Base-by-base conservation (phyloP, 805 yeast species). In the Candida succiphila region DNA sequence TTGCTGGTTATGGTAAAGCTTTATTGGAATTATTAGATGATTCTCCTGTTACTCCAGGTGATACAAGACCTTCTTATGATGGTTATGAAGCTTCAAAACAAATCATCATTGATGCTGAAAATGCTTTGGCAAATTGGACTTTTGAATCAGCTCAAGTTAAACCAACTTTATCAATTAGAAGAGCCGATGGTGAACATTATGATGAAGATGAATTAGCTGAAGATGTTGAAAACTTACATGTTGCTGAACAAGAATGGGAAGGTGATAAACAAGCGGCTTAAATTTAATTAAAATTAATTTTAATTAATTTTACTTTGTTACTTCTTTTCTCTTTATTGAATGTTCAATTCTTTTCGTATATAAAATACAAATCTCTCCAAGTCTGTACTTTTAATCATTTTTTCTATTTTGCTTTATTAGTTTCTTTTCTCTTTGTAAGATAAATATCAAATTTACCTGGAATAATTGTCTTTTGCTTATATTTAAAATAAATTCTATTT, bases 1-100 rank as follows among this genome's bases (percentile, higher is more conserved):
- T 85, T 60, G 89, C 94, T 34, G 89, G 92, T 40, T 82, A 84
- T 66, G 94, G 94, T 63, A 82, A 82, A 65, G 92, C 89, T 22
- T 61, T 84, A 38, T 67, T 84, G 53, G 89, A 82, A 63, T 69
- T 84, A 54, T 68, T 84, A 54, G 94, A 83, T 52, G 92, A 82
- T 52, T 64, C 85, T 41, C 83, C 92, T 41, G 89, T 83, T 33
- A 81, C 89, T 38, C 94, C 94, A 38, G 94, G 94, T 68, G 94
- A 83, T 65, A 81, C 89, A 31, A 79, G 92, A 75, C 81, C 88
- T 27, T 81, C 88, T 38, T 82, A 82, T 57, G 94, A 82, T 50
- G 94, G 94, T 46, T 82, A 81, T 58, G 92, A 82, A 59, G 87
- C 89, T 30, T 79, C 89, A 27, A 82, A 81, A 64, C 94, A 82